Evolutionary conservation across 306 rosid genomes (phyloP).

Genomic region (Prunus padus): DNA sequence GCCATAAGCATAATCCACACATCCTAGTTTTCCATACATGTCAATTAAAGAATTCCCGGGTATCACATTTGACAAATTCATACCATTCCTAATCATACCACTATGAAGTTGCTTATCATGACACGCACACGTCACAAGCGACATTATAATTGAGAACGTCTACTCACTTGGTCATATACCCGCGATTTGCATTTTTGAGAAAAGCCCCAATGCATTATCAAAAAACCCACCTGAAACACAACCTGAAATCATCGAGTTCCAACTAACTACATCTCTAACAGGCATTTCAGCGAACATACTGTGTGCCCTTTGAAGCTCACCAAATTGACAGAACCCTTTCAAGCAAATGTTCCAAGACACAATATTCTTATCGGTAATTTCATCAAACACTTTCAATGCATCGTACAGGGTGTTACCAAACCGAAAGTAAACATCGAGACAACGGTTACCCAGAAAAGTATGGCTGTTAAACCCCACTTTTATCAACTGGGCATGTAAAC

Average conservation of each 20-base stretch:
- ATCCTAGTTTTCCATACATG: conserved; percentile 73
- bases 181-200: conserved; percentile 53
- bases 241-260: conserved; percentile 79
- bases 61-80: conserved; percentile 53
- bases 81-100: conserved; percentile 48
- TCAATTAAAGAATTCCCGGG: conserved; percentile 70
- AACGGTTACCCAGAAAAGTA: conserved; percentile 71
- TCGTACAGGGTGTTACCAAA: conserved; percentile 44
- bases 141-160: conserved; percentile 64
- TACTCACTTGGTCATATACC: conserved; percentile 62
- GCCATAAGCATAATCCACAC: conserved; percentile 50
- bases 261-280: conserved; percentile 65
- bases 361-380: conserved; percentile 54
- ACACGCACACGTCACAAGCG: conserved; percentile 34
- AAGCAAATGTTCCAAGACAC: conserved; percentile 66
- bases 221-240: conserved; percentile 41
- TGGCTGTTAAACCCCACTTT: conserved; percentile 64
- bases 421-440: conserved; percentile 49
- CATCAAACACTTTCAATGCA: conserved; percentile 53
- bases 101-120: conserved; percentile 75
- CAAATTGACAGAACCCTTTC: conserved; percentile 49
- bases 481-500: conserved; percentile 59
- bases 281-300: conserved; percentile 70
- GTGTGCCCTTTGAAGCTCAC: conserved; percentile 42
- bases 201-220: conserved; percentile 44